These are phyloP conservation scores for Lizanozyma gosingica DNA, from an alignment of 1,139 yeast species.

Conservation along the genomic window DNA sequence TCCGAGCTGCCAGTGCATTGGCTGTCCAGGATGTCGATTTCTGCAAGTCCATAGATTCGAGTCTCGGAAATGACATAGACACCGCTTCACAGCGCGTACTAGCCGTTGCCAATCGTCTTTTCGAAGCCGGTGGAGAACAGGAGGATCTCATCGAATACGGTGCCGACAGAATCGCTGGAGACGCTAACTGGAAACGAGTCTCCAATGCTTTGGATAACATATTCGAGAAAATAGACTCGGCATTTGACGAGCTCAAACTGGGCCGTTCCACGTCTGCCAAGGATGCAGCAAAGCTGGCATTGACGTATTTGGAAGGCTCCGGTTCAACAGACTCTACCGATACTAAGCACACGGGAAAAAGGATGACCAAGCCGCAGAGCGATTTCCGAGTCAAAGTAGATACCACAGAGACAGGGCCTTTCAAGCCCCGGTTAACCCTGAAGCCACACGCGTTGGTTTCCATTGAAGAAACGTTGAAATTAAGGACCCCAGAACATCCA, in stretches of 20 bases:
- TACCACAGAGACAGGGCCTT: conserved; percentile 63
- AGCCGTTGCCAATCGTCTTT: conserved; percentile 43
- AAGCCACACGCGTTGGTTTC: conserved; percentile 67
- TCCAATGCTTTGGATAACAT: conserved; percentile 58
- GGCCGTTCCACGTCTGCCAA: neutral
- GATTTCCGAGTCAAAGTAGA: conserved; percentile 52
- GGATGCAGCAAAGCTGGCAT: conserved; percentile 9
- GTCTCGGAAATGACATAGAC: conserved; percentile 35
- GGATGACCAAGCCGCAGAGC: conserved; percentile 65
- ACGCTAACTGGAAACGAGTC: conserved; percentile 51
- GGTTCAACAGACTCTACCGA: conserved; percentile 6
- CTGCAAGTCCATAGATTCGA: conserved; percentile 56
- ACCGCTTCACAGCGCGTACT: conserved; percentile 37
- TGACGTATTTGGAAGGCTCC: conserved; percentile 45
- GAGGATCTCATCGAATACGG: conserved; percentile 28
- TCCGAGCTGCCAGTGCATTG: conserved; percentile 63
- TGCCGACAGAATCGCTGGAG: conserved; percentile 11
- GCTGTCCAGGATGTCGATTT: conserved; percentile 78
- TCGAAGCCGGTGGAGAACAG: conserved; percentile 34
- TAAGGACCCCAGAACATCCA: conserved; percentile 21
- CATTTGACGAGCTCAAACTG: conserved; percentile 39
- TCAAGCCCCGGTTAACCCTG: conserved; percentile 56
- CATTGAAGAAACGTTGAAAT: conserved; percentile 39
- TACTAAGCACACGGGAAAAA: conserved; percentile 18
- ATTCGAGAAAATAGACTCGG: conserved; percentile 66